Percentiles rank a stretch among this genome's conserved stretches.
Conservation (phyloP, 2,329 filamentous ascomycete genomes). For the Lomentospora prolificans region DNA sequence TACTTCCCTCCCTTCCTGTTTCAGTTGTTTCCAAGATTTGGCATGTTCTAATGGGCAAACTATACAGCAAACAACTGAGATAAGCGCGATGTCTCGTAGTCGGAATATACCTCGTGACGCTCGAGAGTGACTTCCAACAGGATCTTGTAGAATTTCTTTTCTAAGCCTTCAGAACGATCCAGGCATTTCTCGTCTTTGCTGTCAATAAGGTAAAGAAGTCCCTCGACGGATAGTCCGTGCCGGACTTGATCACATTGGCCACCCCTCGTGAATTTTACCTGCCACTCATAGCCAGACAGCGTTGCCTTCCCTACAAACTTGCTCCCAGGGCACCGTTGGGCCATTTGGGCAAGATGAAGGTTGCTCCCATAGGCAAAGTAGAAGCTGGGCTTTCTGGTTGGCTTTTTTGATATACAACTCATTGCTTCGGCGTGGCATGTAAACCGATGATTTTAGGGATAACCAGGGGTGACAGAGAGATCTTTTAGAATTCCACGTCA, state of each 20-base stretch:
- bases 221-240: neutral
- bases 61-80: too few species aligned
- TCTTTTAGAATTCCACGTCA: too few species aligned
- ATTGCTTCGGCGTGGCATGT: neutral
- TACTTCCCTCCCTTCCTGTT: too few species aligned
- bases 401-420: neutral
- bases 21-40: too few species aligned
- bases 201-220: neutral
- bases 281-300: conserved; percentile 29
- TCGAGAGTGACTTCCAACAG: too few species aligned
- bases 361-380: conserved; percentile 41
- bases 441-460: too few species aligned
- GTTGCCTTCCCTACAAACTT: conserved; percentile 27
- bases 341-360: conserved; percentile 34
- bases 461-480: too few species aligned
- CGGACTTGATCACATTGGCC: conserved; percentile 27
- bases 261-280: conserved; percentile 38
- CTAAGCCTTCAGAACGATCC: neutral
- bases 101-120: too few species aligned
- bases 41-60: too few species aligned
- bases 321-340: conserved; percentile 30
- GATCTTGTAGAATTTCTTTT: too few species aligned
- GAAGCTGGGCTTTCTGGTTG: neutral
- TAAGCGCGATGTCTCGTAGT: too few species aligned
- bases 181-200: neutral